These are phyloP conservation scores for Byssothecium circinans DNA, from an alignment of 2,329 filamentous ascomycete genomes.

Conservation along the genomic window DNA sequence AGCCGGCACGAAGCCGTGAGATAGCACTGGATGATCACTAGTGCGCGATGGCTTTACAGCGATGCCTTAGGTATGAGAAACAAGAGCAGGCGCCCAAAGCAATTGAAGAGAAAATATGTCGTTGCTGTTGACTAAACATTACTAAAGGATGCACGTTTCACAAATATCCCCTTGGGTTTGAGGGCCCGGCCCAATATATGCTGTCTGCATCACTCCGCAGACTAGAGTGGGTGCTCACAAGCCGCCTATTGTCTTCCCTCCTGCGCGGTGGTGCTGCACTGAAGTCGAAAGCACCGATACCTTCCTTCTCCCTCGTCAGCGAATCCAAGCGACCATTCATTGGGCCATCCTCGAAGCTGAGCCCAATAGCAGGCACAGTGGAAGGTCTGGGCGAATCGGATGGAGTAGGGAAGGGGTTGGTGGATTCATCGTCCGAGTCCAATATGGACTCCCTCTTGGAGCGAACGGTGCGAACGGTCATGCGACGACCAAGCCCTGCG, in stretches of 20 bases:
- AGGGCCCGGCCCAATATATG: neutral
- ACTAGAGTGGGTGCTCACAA: neutral
- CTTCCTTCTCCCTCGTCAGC: neutral
- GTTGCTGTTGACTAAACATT: too few relatives aligned
- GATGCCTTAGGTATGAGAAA: too few relatives aligned
- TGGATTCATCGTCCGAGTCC: neutral
- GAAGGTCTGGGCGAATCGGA: neutral
- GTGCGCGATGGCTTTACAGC: too few relatives aligned
- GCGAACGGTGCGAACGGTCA: constrained; percentile 26
- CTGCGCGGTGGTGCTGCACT: neutral
- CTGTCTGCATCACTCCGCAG: neutral
- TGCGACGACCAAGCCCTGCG: constrained; percentile 17
- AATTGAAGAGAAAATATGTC: too few relatives aligned
- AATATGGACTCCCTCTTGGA: neutral
- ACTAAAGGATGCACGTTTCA: too few relatives aligned
- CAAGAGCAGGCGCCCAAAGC: too few relatives aligned
- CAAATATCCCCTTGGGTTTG: too few relatives aligned
- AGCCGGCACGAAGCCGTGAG: too few relatives aligned
- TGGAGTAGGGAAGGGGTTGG: neutral
- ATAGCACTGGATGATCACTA: too few relatives aligned
- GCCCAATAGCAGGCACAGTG: neutral
- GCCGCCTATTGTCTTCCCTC: neutral
- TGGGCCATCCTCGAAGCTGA: neutral
- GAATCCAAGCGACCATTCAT: neutral
- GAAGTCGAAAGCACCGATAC: neutral